Percentiles rank a stretch among this genome's conserved stretches.
Conservation (phyloP, 176 grass and related monocot genomes). For the Hsuehochloa calcarea region DNA sequence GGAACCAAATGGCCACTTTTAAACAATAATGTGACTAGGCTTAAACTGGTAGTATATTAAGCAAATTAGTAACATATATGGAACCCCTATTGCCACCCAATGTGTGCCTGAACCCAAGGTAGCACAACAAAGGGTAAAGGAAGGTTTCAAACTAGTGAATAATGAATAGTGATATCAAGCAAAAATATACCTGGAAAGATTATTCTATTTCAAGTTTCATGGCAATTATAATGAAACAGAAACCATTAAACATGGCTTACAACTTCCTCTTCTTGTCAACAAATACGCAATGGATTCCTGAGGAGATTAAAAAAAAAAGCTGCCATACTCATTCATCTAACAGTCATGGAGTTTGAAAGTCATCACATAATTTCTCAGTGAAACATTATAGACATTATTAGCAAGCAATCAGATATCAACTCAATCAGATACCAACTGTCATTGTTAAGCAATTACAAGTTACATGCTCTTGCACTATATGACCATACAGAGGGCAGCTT, state of each 20-base stretch:
- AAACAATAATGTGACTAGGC: background rate
- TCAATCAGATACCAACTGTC: background rate
- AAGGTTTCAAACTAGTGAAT: background rate
- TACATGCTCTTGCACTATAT: background rate
- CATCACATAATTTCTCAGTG: background rate
- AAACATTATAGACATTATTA: background rate
- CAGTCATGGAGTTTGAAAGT: background rate
- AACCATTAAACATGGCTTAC: conserved; percentile 9
- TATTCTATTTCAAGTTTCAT: conserved; percentile 17
- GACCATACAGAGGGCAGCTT: conserved; percentile 1
- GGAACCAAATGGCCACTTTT: background rate
- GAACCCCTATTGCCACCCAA: background rate
- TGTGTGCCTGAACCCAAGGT: background rate
- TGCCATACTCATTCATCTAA: conserved; percentile 17
- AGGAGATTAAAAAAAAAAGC: background rate
- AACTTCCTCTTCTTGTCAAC: background rate
- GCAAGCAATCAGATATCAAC: background rate
- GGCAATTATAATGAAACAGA: conserved; percentile 1
- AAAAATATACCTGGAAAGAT: background rate
- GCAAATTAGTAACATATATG: background rate
- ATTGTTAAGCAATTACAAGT: conserved; percentile 11
- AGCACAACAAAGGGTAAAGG: conserved; percentile 10
- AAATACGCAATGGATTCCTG: background rate
- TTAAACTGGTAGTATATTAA: background rate
- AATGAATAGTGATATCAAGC: background rate